phyloP scores from a whole-genome alignment of 106 monocot genomes.

The Alisma plantagoaquatica region DNA sequence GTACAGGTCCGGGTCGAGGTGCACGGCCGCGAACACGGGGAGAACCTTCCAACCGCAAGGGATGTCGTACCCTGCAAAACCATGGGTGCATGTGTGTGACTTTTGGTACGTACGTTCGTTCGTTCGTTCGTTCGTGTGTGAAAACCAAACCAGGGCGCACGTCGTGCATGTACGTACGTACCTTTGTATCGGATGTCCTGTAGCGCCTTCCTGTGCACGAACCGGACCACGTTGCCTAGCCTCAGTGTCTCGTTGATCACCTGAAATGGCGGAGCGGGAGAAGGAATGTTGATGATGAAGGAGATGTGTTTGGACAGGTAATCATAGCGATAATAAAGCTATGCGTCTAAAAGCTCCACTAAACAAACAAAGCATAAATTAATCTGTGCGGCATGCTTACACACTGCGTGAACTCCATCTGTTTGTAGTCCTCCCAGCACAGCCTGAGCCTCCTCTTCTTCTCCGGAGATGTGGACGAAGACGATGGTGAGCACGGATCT shows the following conservation, averaged over 20 bases:
- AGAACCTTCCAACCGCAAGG: slow-evolving; percentile 82
- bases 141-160: too few relatives aligned
- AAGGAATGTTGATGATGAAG: too few relatives aligned
- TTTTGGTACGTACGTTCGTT: too few relatives aligned
- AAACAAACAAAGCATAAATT: slow-evolving; percentile 3
- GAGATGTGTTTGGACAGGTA: too few relatives aligned
- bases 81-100: too few relatives aligned
- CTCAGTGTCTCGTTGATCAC: slow-evolving; percentile 70
- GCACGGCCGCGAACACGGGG: slow-evolving; percentile 60
- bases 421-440: slow-evolving; percentile 82
- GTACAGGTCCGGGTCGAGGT: slow-evolving; percentile 47
- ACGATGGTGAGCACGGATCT: too few relatives aligned
- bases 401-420: slow-evolving; percentile 86
- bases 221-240: slow-evolving; percentile 47
- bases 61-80: slow-evolving; percentile 50
- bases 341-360: too few relatives aligned
- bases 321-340: too few relatives aligned
- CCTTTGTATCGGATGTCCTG: slow-evolving; percentile 2
- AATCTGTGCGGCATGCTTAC: slow-evolving; percentile 21
- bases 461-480: too few relatives aligned
- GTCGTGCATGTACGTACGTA: too few relatives aligned
- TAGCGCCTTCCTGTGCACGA: slow-evolving; percentile 52
- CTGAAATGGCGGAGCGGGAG: too few relatives aligned
- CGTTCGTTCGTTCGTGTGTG: too few relatives aligned
- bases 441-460: slow-evolving; percentile 21